Evolutionary conservation across 345 rosid genomes (phyloP).

Genomic region (Hibiscus syriacus): DNA sequence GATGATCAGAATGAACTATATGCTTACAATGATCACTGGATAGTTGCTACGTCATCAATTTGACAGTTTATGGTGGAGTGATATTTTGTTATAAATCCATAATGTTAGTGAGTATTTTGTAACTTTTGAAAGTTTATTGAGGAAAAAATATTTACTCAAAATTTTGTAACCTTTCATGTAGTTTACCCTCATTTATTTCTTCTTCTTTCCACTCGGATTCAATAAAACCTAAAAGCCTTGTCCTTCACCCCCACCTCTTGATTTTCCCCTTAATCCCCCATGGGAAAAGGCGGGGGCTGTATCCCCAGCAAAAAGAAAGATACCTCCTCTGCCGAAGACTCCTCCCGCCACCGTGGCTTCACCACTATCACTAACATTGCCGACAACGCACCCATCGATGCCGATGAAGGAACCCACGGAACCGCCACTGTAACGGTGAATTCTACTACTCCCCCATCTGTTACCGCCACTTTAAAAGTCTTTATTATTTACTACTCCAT

Average conservation of each 20-base stretch:
- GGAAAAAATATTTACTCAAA: too few species aligned
- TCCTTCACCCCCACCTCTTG: neutral
- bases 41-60: too few species aligned
- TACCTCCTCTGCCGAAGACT: constrained; percentile 25
- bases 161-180: too few species aligned
- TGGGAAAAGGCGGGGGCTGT: constrained; percentile 98
- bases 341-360: constrained; percentile 14
- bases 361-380: constrained; percentile 6
- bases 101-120: too few species aligned
- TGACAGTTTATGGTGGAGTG: too few species aligned
- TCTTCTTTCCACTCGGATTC: too few species aligned
- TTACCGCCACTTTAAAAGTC: constrained; percentile 29
- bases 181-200: too few species aligned
- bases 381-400: constrained; percentile 33
- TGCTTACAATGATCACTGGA: constrained; percentile 76
- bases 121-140: too few species aligned
- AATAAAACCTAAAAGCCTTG: too few species aligned
- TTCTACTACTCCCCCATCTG: constrained; percentile 5
- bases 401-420: constrained; percentile 24
- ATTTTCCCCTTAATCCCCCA: constrained; percentile 18
- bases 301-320: constrained; percentile 86
- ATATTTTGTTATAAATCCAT: too few species aligned
- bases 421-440: constrained; percentile 12
- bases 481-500: constrained; percentile 57
- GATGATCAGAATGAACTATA: constrained; percentile 72